Evolutionary conservation across 306 rosid species (phyloP), one percentile per base, ranked within the genome.

Genomic region (Sophora flavescens): DNA sequence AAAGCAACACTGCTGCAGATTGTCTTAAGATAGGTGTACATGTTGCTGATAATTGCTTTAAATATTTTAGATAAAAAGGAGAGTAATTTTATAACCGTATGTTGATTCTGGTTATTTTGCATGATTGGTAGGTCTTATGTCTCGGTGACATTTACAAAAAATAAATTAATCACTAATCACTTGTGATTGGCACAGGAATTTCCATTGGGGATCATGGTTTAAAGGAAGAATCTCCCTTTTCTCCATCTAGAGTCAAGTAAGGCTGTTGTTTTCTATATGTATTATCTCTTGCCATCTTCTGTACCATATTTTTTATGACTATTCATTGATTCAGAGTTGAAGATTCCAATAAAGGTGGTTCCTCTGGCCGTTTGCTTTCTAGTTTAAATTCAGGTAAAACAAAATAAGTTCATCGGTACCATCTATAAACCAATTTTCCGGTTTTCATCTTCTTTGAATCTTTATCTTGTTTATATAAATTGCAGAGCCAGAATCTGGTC

Each of bases 171-270:
- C 72, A 71, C 59, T 76, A 42, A 63, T 76, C 13, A 39, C 70
- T 56, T 80, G 64, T 70, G 57, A 77, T 74, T 78, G 76, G 48
- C 26, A 35, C 80, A 92, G 97, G 97, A 84, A 63, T 87, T 88
- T 78, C 87, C 83, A 84, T 88, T 67, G 91, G 87, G 64, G 99
- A 95, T 84, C 89, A 81, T 81, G 83, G 79, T 79, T 4, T 89
- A 72, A 95, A 92, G 84, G 97, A 89, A 73, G 97, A 95, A 79
- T 89, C 97, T 53, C 79, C 87, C 60, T 89, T 91, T 85, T 87
- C 97, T 80, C 90, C 96, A 57, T 74, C 92, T 70, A 87, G 99
- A 82, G 88, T 81, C 85, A 92, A 92, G 99, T 95, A 95, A 80
- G 84, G 48, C 53, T 67, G n/a, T 58, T 64, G 26, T 69, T 76